A percentile compares a stretch with the other conserved stretches of the same genome.
phyloP scores from a whole-genome alignment of 73 alveolate species.

The Uronychia setigera region DNA sequence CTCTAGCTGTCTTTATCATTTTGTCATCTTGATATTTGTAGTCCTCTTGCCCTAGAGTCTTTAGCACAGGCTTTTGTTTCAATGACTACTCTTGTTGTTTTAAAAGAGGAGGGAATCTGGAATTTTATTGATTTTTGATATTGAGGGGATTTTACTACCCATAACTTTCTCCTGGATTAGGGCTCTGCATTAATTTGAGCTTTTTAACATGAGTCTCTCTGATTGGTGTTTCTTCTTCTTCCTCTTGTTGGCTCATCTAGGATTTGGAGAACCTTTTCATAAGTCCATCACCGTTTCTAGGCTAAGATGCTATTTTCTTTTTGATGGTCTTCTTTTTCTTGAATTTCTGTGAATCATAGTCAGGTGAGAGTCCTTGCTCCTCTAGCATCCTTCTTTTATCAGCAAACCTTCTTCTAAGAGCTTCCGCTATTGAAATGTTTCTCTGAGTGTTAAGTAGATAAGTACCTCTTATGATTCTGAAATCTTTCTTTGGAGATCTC shows the following conservation, averaged over 20 bases:
- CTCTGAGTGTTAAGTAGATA: not conserved
- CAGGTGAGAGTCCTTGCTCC: not conserved
- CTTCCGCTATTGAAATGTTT: not conserved
- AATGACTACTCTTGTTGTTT: not conserved
- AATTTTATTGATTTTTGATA: not conserved
- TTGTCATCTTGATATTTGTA: no score
- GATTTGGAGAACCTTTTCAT: no score
- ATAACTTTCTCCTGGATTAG: no score
- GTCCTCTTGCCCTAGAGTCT: no score
- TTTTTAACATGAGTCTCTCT: no score
- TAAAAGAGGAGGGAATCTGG: not conserved
- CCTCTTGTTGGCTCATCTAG: no score
- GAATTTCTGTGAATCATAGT: not conserved
- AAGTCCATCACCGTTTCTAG: no score
- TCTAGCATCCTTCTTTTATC: not conserved
- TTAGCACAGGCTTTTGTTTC: not conserved
- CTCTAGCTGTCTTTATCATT: not conserved
- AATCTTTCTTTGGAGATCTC: not conserved
- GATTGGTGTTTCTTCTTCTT: no score
- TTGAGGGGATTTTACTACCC: no score
- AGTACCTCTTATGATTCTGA: not conserved
- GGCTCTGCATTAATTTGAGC: no score
- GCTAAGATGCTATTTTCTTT: no score
- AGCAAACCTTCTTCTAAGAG: not conserved
- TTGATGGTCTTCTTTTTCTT: no score